Evolutionary conservation across 2,329 filamentous ascomycete genomes (phyloP).

Genomic region (Emmonsiellopsis sp.): DNA sequence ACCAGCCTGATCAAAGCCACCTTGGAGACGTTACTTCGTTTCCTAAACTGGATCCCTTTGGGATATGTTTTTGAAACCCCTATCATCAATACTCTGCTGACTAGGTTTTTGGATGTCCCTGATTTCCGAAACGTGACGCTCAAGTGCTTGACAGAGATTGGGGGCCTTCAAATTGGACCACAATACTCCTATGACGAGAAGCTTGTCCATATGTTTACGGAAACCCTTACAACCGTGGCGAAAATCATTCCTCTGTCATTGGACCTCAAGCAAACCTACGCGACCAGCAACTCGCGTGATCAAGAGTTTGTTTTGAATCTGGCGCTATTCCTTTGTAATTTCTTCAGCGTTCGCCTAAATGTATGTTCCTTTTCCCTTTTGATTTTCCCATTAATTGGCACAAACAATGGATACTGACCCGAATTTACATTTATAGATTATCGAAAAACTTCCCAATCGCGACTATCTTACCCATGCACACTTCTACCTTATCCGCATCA

Average conservation of each 20-base stretch:
- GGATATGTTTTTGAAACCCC: conserved; percentile 98
- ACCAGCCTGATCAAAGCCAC: conserved; percentile 91
- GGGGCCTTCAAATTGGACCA: conserved; percentile 75
- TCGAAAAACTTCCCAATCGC: conserved; percentile 89
- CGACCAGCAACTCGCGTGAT: conserved; percentile 80
- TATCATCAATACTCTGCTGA: conserved; percentile 88
- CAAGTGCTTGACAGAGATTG: conserved; percentile 96
- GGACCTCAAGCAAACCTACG: conserved; percentile 85
- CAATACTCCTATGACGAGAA: conserved; percentile 82
- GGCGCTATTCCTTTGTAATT: conserved; percentile 91
- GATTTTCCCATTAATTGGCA: not conserved
- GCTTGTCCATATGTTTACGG: conserved; percentile 96
- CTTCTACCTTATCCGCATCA: conserved; percentile 96
- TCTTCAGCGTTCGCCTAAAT: conserved; percentile 86
- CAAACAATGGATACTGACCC: not conserved
- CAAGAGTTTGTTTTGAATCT: conserved; percentile 98
- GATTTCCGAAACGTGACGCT: conserved; percentile 96
- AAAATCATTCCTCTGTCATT: conserved; percentile 86
- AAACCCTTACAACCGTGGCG: conserved; percentile 84
- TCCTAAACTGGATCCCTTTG: conserved; percentile 97
- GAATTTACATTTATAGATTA: conserved; percentile 48
- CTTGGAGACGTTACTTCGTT: conserved; percentile 85
- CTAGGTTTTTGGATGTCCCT: conserved; percentile 81
- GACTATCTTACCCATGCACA: conserved; percentile 94
- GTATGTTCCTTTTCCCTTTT: conserved; percentile 40